phyloP scores from a whole-genome alignment of 805 yeast genomes.

The Schizosaccharomyces lindneri region DNA sequence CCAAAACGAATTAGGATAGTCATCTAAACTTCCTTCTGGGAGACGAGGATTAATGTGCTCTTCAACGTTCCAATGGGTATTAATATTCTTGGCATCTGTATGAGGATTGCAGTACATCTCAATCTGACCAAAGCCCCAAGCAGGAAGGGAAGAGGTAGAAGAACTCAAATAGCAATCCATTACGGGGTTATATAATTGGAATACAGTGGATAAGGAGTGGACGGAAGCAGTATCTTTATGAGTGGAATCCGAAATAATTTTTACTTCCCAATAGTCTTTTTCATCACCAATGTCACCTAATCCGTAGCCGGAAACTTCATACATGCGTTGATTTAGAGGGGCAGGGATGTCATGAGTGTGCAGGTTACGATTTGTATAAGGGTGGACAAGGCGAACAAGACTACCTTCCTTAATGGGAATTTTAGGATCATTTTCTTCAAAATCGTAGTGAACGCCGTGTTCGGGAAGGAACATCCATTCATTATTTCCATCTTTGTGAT shows the following conservation, averaged over 20 bases:
- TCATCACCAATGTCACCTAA: conserved; percentile 42
- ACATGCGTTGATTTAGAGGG: conserved; percentile 37
- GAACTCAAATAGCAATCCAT: conserved; percentile 71
- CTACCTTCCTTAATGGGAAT: conserved; percentile 32
- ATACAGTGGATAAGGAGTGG: conserved; percentile 64
- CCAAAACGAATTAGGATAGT: conserved; percentile 31
- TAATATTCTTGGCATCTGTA: conserved; percentile 28
- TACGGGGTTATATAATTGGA: conserved; percentile 43
- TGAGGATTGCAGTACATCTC: conserved; percentile 53
- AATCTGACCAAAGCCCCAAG: conserved; percentile 96
- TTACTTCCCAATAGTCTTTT: conserved; percentile 78
- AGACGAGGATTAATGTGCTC: conserved; percentile 31
- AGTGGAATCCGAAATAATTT: conserved; percentile 32
- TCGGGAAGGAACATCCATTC: conserved; percentile 33
- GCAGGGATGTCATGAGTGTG: conserved; percentile 67
- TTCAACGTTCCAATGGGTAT: conserved; percentile 66
- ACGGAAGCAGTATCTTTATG: conserved; percentile 28
- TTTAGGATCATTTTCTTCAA: conserved; percentile 11
- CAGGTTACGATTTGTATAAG: conserved; percentile 42
- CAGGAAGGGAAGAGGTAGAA: conserved; percentile 59
- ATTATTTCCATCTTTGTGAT: conserved; percentile 69
- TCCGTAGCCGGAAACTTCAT: conserved; percentile 81
- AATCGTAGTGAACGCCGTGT: conserved; percentile 11
- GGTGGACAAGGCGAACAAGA: conserved; percentile 47
- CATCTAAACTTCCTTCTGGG: conserved; percentile 16